Base-by-base conservation (phyloP, 139 green algal genomes). In the Raphidocelis subcapitata region DNA sequence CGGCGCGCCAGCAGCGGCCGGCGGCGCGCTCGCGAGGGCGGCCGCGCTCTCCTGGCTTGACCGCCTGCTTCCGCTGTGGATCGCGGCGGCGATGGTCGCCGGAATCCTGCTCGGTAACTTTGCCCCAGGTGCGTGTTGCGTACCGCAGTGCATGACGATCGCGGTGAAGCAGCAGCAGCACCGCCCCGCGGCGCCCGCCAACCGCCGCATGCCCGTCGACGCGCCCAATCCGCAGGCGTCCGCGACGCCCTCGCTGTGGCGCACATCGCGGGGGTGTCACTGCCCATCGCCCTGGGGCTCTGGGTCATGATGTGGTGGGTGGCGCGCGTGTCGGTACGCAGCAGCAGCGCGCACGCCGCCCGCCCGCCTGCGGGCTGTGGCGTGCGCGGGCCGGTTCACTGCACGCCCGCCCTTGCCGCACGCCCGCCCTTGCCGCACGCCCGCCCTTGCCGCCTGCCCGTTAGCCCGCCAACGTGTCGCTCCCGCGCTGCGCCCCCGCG, bases 271-370 rank as follows among this genome's bases (percentile, higher is more conserved):
- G 55, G 37, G 2, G 79, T 84, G 36, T 81, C 82, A 1, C 73
- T 89, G 20, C 80, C 83, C 18, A 82, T 89, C 8, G 83, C 83
- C 28, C 31, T 89, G 15, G 83, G 83, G 51, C 80, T 89, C 44
- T 83, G 77, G 76, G 37, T 81, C 3, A 89, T 89, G 83, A 89
- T 89, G 83, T 77, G 70, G 63, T 75, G 74, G 12, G 69, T 79
- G 32, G 65, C 81, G 20, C n/a, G n/a, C n/a, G n/a, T n/a, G n/a
- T n/a, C n/a, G n/a, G n/a, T n/a, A n/a, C n/a, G n/a, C n/a, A n/a
- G n/a, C n/a, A n/a, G n/a, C n/a, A n/a, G n/a, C n/a, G n/a, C n/a
- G n/a, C n/a, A n/a, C n/a, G n/a, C n/a, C n/a, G n/a, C n/a, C n/a
- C n/a, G n/a, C n/a, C n/a, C n/a, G n/a, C n/a, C n/a, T n/a, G n/a